phyloP scores from a whole-genome alignment of 768 basidiomycete genomes.

The Collybia sp. region DNA sequence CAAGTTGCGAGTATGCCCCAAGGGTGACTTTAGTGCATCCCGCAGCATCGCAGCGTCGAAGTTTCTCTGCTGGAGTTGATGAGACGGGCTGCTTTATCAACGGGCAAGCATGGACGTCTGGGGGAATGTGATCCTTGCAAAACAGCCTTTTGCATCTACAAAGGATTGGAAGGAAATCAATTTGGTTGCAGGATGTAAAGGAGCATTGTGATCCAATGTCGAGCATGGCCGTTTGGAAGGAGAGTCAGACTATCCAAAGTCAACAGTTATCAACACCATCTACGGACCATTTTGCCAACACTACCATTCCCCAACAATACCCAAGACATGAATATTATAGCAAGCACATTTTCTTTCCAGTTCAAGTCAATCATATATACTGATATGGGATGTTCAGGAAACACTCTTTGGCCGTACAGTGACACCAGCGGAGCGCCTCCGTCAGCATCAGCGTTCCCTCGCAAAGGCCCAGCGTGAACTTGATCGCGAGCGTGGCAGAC shows the following conservation, averaged over 20 bases:
- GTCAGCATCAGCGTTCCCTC: conserved; percentile 94
- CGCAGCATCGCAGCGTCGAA: conserved; percentile 44
- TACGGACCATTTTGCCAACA: conserved; percentile 5
- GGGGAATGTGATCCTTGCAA: conserved; percentile 59
- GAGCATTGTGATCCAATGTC: conserved; percentile 65
- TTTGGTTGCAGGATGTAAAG: conserved; percentile 47
- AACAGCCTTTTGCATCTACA: conserved; percentile 59
- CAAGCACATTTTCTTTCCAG: conserved; percentile 25
- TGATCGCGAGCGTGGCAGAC: conserved; percentile 90
- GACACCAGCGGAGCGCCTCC: conserved; percentile 93
- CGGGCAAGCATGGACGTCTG: conserved; percentile 58
- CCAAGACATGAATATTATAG: conserved; percentile 73
- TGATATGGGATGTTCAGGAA: conserved; percentile 51
- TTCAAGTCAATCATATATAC: no score
- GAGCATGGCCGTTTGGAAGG: conserved; percentile 33
- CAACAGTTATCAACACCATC: conserved; percentile 1
- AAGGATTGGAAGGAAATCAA: conserved; percentile 76
- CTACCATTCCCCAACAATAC: conserved; percentile 14
- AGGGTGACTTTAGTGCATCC: conserved; percentile 56
- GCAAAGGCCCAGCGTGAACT: conserved; percentile 98
- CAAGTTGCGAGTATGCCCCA: conserved; percentile 28
- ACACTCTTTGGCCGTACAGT: conserved; percentile 91
- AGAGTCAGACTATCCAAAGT: conserved; percentile 15
- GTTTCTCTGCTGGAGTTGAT: conserved; percentile 16
- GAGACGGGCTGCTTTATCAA: conserved; percentile 1